Conservation (phyloP, 495 filamentous ascomycete species). For the Halenospora varia region DNA sequence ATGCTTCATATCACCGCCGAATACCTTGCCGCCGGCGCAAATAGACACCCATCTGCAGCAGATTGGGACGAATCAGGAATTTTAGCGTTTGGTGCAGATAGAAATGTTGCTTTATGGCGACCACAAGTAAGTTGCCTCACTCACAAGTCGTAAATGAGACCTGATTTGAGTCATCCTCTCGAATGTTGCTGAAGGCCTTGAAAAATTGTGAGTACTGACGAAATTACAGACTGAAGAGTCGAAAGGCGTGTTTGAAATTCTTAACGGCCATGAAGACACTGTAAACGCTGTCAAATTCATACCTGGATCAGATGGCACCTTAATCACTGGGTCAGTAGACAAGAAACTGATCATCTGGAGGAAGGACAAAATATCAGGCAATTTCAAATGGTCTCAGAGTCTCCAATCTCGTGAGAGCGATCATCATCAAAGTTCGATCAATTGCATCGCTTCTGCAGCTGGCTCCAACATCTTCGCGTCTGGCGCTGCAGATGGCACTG, state of each 20-base stretch:
- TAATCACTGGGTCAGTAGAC: conserved; percentile 82
- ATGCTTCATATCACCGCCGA: conserved; percentile 15
- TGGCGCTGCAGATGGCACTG: conserved; percentile 76
- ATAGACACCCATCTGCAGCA: conserved; percentile 81
- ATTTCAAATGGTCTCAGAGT: not conserved
- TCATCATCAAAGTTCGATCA: conserved; percentile 72
- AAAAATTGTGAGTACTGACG: not conserved
- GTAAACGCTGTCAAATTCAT: conserved; percentile 86
- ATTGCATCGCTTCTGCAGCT: conserved; percentile 62
- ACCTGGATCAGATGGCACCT: conserved; percentile 39
- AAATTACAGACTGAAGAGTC: conserved; percentile 7
- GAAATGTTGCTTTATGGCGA: conserved; percentile 85
- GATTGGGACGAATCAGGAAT: conserved; percentile 76
- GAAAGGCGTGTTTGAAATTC: conserved; percentile 59
- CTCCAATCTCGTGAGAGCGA: not conserved
- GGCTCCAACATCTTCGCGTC: conserved; percentile 54
- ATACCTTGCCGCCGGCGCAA: conserved; percentile 86
- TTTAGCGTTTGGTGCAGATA: conserved; percentile 85
- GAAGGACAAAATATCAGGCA: conserved; percentile 11
- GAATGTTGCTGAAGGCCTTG: too few relatives aligned
- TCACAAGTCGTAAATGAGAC: not conserved
- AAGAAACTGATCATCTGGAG: conserved; percentile 73
- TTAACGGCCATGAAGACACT: conserved; percentile 76
- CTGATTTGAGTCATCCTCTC: too few relatives aligned
- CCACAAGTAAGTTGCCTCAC: conserved; percentile 58